Percentiles rank a stretch among this genome's conserved stretches.
Evolutionary conservation across 257 asterid genomes (phyloP).

Genomic region (Solanum appendiculatum): DNA sequence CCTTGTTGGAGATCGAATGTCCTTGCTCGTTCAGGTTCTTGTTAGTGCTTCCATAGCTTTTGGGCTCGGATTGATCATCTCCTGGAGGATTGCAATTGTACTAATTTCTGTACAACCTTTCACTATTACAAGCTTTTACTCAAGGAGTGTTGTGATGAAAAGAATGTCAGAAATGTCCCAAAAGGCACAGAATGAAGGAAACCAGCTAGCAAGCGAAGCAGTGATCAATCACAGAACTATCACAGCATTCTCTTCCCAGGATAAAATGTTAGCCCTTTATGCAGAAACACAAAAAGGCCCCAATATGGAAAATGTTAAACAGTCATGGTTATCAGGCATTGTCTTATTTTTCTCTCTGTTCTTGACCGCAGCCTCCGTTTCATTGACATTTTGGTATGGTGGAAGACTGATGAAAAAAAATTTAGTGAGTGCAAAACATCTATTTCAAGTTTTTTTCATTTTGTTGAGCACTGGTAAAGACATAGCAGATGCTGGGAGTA

Average conservation of each 20-base stretch:
- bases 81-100: conserved; percentile 34
- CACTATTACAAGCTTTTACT: conserved; percentile 22
- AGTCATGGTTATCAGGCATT: conserved; percentile 48
- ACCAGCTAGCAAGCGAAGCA: conserved; percentile 47
- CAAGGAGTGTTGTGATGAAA: conserved; percentile 23
- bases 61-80: conserved; percentile 21
- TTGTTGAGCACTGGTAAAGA: conserved; percentile 32
- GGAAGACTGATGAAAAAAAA: conserved; percentile 25
- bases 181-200: conserved; percentile 40
- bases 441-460: conserved; percentile 30
- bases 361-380: conserved; percentile 17
- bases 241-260: conserved; percentile 37
- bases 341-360: conserved; percentile 31
- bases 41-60: conserved; percentile 25
- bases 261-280: conserved; percentile 16
- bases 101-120: conserved; percentile 34
- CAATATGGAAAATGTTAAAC: conserved; percentile 20
- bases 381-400: conserved; percentile 45
- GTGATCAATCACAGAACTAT: conserved; percentile 34
- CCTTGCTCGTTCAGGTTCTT: conserved; percentile 25
- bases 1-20: conserved; percentile 40
- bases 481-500: conserved; percentile 41
- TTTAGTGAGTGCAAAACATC: conserved; percentile 12
- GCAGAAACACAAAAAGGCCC: conserved; percentile 28
- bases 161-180: conserved; percentile 28